Evolutionary conservation across 2,329 filamentous ascomycete genomes (phyloP).

Genomic region (Sporothrix humicola): DNA sequence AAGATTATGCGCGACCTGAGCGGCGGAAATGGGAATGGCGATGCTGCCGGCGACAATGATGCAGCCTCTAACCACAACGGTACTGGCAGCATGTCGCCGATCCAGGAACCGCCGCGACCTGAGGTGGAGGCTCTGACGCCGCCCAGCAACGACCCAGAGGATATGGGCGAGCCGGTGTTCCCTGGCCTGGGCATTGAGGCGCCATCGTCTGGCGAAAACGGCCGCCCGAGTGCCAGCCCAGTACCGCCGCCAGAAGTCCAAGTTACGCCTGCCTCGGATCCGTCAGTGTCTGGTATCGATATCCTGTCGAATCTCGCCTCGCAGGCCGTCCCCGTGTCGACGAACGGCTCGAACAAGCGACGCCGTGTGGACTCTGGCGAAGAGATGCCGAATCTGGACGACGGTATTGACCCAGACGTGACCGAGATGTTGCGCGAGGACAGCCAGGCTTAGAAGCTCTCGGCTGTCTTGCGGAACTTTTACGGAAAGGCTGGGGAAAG

Average conservation of each 20-base stretch:
- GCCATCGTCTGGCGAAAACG: background rate
- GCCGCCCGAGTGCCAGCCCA: conserved; percentile 34
- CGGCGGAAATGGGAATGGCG: conserved; percentile 54
- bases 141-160: conserved; percentile 31
- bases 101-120: conserved; percentile 71
- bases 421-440: conserved; percentile 56
- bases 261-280: conserved; percentile 31
- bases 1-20: conserved; percentile 85
- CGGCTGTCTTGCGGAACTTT: background rate
- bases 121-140: conserved; percentile 68
- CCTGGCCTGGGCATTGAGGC: background rate
- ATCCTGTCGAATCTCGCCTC: conserved; percentile 50
- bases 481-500: background rate
- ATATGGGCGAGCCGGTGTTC: background rate
- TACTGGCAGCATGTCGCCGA: conserved; percentile 55
- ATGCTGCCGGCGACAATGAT: conserved; percentile 48
- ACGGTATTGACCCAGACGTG: conserved; percentile 63
- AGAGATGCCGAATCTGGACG: conserved; percentile 61
- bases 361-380: conserved; percentile 58
- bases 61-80: conserved; percentile 50
- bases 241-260: background rate
- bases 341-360: conserved; percentile 63
- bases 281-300: conserved; percentile 47
- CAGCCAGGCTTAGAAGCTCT: conserved; percentile 7
- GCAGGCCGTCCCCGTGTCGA: conserved; percentile 54